Base-by-base conservation (phyloP, 2,329 filamentous ascomycete species). In the Calonectria pteridis region DNA sequence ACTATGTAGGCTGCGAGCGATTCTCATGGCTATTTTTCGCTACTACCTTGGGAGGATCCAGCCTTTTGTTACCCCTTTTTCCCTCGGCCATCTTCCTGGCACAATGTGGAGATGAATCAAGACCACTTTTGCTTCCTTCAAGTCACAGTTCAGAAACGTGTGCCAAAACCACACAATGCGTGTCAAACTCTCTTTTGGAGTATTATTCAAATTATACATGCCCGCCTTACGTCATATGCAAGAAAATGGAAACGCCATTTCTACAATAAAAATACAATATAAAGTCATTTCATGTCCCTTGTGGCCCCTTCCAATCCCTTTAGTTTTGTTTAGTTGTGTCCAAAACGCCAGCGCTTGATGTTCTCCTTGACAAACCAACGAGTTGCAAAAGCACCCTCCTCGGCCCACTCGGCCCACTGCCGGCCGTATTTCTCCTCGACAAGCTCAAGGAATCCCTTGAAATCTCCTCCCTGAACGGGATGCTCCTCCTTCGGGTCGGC, bases 341-440 rank as follows among this genome's bases (percentile, higher is more conserved):
- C 77, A 74, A 82, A 82, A 70, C 80, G 82, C 78, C 81, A 84
- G 68, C 82, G 81, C 72, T 79, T 83, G 70, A 78, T 79, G 58
- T 84, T 84, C 72, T 84, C 83, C 65, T 83, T 81, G 4, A 83
- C 81, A 75, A 81, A 84, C 82, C 83, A 84, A 16, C 81, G 76
- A 5, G 81, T 80, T 23, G 84, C 73, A 31, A 82, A 82, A 6
- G 82, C 79, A 0, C 79, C 83, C 55, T 82, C 81, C 69, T 84
- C 81, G 1, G 77, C 79, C 83, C 82, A 83, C n/a, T 77, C 76
- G 5, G 82, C 78, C 2, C 78, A 77, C 4, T 81, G 81, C 5
- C 74, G 55, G 4, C 82, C 55, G 23, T 26, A 40, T 18, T 16
- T 28, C 33, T 62, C 55, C 55, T 62, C 55, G n/a, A 62, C 55